These are phyloP conservation scores for Lactifluus pinguis DNA, from an alignment of 768 basidiomycete genomes.

Conservation along the genomic window DNA sequence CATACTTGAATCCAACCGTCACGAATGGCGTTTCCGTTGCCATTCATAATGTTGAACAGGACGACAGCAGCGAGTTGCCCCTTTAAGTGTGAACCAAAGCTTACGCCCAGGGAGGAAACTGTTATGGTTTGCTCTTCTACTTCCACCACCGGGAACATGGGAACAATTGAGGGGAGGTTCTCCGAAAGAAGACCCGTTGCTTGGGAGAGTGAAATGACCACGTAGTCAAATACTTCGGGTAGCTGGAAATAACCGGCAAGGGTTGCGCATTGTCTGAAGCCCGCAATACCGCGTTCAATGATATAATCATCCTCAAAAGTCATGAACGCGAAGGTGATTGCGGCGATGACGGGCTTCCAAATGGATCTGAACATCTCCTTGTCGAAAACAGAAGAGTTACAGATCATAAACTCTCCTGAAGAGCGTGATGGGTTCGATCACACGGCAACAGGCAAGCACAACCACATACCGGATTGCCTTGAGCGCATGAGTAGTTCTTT, in stretches of 20 bases:
- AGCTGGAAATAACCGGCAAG: constrained; percentile 82
- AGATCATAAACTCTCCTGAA: constrained; percentile 62
- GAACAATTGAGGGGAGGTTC: constrained; percentile 55
- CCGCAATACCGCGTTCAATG: constrained; percentile 88
- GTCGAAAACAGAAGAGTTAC: constrained; percentile 77
- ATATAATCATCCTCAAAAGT: constrained; percentile 96
- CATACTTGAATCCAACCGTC: constrained; percentile 90
- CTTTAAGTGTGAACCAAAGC: constrained; percentile 91
- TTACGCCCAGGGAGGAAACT: constrained; percentile 84
- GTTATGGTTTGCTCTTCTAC: constrained; percentile 86
- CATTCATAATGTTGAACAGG: constrained; percentile 94
- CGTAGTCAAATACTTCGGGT: constrained; percentile 94
- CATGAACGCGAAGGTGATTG: constrained; percentile 92
- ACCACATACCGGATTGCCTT: constrained; percentile 57
- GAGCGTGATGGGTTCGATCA: not conserved
- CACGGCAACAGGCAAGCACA: not conserved
- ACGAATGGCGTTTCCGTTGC: constrained; percentile 86
- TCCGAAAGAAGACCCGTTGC: constrained; percentile 84
- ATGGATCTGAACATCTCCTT: constrained; percentile 87
- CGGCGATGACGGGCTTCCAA: constrained; percentile 91
- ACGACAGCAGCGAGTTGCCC: constrained; percentile 95
- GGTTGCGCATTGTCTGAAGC: constrained; percentile 95
- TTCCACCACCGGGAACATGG: constrained; percentile 82
- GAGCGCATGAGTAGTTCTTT: constrained; percentile 85
- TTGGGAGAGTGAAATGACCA: constrained; percentile 86